Base-by-base conservation (phyloP, 2,329 filamentous ascomycete genomes). In the Cladosporium sp. region DNA sequence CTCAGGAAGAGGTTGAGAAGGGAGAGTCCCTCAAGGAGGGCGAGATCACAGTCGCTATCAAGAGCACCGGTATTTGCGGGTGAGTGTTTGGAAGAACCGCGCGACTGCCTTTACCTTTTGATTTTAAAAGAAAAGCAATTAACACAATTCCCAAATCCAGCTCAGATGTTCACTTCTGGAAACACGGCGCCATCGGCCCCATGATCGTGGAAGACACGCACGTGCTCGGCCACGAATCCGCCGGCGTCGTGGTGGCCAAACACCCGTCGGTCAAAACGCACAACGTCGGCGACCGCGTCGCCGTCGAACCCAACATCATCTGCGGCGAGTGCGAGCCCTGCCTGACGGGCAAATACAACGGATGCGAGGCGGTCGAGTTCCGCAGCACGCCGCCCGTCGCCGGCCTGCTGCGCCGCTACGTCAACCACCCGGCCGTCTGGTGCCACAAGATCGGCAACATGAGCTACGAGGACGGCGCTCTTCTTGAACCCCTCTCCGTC, bases 131-230 rank as follows among this genome's bases (percentile, higher is more conserved):
- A 40, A n/a, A n/a, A n/a, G n/a, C n/a, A n/a, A n/a, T 3, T 15
- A 51, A 37, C 49, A n/a, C n/a, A 50, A 34, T 43, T 3, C n/a
- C n/a, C 15, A 41, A 34, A 40, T 27, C 17, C 62, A 92, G 88
- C 52, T 95, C 89, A 54, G 91, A 96, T 70, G 85, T 97, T 51
- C 92, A 97, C 74, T 97, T 97, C 77, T 97, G 92, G 92, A 89
- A 95, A 68, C 86, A 87, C 43, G 92, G 92, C 59, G 88, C 88
- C 74, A 97, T 97, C 67, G 92, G 92, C 22, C 91, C 91, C 60
- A 96, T 96, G 91, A 85, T 96, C 56, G 92, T 97, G 42, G 80
- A 80, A 59, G 87, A 80, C 64, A 86, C 91, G 64, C 92, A 96
- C 70, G 90, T 96, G 64, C 84, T 97, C 17, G 92, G 92, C 59